Evolutionary conservation across 2,329 filamentous ascomycete species (phyloP).

Genomic region (Aspergillus fructus): DNA sequence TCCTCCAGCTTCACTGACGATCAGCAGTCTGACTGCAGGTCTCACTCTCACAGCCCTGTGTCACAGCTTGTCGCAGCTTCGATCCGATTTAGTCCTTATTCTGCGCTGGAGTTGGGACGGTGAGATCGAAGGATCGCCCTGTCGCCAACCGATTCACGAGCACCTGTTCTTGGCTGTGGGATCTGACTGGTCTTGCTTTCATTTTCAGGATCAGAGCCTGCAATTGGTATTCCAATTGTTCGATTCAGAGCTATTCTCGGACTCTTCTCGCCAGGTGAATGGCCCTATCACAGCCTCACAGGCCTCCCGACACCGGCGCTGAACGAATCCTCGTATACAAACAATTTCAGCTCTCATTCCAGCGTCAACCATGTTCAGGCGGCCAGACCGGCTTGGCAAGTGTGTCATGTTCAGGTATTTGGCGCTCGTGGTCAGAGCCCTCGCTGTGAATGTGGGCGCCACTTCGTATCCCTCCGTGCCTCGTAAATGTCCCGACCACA

Average conservation of each 20-base stretch:
- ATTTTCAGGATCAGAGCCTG: neutral
- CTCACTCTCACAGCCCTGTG: neutral
- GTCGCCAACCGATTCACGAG: too few species aligned
- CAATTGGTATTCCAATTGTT: neutral
- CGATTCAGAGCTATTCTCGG: too few species aligned
- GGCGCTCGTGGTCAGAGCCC: too few species aligned
- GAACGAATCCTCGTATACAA: neutral
- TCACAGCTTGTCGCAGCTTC: neutral
- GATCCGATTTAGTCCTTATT: neutral
- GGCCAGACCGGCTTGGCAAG: neutral
- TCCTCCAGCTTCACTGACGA: neutral
- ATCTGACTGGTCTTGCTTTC: neutral
- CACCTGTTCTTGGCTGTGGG: neutral
- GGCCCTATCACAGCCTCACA: neutral
- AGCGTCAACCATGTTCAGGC: neutral
- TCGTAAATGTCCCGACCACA: neutral
- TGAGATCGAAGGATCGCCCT: too few species aligned
- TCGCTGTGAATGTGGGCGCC: too few species aligned
- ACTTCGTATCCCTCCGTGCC: neutral
- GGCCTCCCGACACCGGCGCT: neutral
- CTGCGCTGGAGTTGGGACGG: neutral
- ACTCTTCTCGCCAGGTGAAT: neutral
- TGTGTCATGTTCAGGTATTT: too few species aligned
- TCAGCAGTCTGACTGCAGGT: neutral
- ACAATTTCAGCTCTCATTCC: neutral